Base-by-base conservation (phyloP, 305 asterid species). In the Solanum hybrid region DNA sequence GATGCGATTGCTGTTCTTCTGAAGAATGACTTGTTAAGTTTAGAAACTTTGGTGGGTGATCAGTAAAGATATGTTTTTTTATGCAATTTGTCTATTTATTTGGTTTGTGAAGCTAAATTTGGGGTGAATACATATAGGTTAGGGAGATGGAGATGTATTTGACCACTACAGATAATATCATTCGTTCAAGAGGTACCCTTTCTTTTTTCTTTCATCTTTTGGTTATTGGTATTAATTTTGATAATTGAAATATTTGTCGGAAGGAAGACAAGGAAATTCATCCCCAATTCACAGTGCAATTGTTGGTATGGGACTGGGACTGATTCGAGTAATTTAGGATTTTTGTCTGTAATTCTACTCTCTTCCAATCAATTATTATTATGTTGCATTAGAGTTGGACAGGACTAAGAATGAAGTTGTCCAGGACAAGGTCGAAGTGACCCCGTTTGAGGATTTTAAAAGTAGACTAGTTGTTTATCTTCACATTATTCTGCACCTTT, bases 61-160 rank as follows among this genome's bases (percentile, higher is more conserved):
- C 26, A 42, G 36, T 69, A n/a, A 64, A 7, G 6, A 32, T 32
- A 32, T 56, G 15, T 56, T 85, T 85, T 85, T n/a, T 13, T 56
- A 14, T 32, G 45, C 19, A 22, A 56, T 4, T 89, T 37, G n/a
- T 31, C 5, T 11, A 80, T 14, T 31, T 8, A 29, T n/a, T 38
- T 64, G 7, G 42, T 69, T 80, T 66, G 38, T 71, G 31, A 24
- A n/a, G 37, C 5, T 24, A 19, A 69, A 3, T 5, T n/a, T 73
- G 66, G 88, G 76, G 77, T 56, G 76, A 77, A 45, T n/a, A 9
- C 86, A 72, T 37, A 66, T 86, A 97, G 99, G 98, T 96, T 91
- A 92, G 91, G 94, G 99, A 95, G 90, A 95, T 97, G 99, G 98
- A 93, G 90, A 93, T 96, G 97, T 96, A 97, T 93, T 94, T 97